phyloP scores from a whole-genome alignment of 176 grass and related monocot species.

The Dendrocalamus sinicus region DNA sequence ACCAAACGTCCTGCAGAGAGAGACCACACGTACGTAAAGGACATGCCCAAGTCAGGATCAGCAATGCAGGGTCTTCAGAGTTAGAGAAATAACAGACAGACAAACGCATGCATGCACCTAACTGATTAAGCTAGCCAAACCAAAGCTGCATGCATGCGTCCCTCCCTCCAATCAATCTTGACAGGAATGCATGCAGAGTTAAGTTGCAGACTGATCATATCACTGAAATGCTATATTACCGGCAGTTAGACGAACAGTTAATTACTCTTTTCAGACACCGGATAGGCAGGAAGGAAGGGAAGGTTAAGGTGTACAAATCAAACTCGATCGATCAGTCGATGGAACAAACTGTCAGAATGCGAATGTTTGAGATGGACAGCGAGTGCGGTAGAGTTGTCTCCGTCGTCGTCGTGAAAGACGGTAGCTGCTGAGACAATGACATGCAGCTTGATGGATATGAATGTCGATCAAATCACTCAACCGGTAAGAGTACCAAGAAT shows the following conservation, averaged over 20 bases:
- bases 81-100: not conserved
- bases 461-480: not conserved
- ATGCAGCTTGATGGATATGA: not conserved
- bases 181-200: slow-evolving; percentile 6
- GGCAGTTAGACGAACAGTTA: slow-evolving; percentile 8
- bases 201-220: not conserved
- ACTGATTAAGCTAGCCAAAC: slow-evolving; percentile 2
- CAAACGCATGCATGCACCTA: not conserved
- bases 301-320: slow-evolving; percentile 44
- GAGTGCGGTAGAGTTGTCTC: not conserved
- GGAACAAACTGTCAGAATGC: slow-evolving; percentile 9
- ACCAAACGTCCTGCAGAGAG: slow-evolving; percentile 8
- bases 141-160: not conserved
- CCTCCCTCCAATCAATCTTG: not conserved
- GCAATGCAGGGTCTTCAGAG: slow-evolving; percentile 21
- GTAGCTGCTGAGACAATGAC: slow-evolving; percentile 36
- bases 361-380: slow-evolving; percentile 28
- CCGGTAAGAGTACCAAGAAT: slow-evolving; percentile 31
- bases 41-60: slow-evolving; percentile 43
- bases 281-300: not conserved
- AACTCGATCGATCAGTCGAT: slow-evolving; percentile 9
- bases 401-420: slow-evolving; percentile 13
- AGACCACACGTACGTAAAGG: not conserved
- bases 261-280: not conserved
- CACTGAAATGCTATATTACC: not conserved